These are phyloP conservation scores for Leccinellum rugosiceps DNA, from an alignment of 768 basidiomycete genomes.

Conservation along the genomic window DNA sequence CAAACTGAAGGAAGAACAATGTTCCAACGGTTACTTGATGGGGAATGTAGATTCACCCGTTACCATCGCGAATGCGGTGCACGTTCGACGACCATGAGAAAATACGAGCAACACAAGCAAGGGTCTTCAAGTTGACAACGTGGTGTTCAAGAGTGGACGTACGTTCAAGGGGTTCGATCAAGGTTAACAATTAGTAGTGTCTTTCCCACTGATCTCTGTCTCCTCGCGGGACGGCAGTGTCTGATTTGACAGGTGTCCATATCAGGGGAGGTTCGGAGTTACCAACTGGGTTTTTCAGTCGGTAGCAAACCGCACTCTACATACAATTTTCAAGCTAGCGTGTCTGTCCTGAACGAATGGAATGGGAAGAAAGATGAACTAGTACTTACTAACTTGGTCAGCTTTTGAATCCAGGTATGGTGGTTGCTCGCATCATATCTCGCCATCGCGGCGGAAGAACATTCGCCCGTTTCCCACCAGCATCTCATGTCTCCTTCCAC, in stretches of 20 bases:
- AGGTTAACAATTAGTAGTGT: too few relatives aligned
- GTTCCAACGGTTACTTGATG: not conserved
- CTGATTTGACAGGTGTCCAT: too few relatives aligned
- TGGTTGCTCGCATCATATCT: not conserved
- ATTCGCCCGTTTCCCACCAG: slow-evolving; percentile 4
- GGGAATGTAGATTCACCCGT: not conserved
- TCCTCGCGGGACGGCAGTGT: too few relatives aligned
- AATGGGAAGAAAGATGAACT: too few relatives aligned
- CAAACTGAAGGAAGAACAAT: not conserved
- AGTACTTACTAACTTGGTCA: not conserved
- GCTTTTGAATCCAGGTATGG: not conserved
- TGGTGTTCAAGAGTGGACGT: not conserved
- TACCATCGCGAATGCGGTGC: not conserved
- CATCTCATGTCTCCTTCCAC: slow-evolving; percentile 19
- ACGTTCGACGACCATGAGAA: not conserved
- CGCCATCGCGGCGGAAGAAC: not conserved
- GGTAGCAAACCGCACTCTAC: too few relatives aligned
- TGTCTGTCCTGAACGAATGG: too few relatives aligned
- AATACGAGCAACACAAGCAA: not conserved
- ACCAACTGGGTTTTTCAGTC: too few relatives aligned
- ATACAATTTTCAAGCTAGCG: too few relatives aligned
- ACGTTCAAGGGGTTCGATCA: not conserved
- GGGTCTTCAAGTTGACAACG: not conserved
- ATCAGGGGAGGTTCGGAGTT: too few relatives aligned
- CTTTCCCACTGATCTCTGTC: too few relatives aligned